Evolutionary conservation across 2,329 filamentous ascomycete species (phyloP).

Genomic region (Sporothrix globosa): DNA sequence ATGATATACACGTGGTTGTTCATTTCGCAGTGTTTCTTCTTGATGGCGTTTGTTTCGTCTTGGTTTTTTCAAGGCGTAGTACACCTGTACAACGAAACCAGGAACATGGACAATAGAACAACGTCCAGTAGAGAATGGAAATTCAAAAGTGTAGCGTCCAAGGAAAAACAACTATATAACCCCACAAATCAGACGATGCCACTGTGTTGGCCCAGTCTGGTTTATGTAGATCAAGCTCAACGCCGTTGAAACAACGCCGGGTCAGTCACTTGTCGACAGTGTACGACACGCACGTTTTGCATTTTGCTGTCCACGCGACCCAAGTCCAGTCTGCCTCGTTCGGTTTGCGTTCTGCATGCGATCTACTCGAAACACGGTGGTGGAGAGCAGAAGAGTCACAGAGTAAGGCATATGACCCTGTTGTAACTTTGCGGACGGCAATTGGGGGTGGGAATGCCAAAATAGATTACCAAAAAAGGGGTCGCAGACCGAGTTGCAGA

Average conservation of each 20-base stretch:
- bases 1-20: background rate
- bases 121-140: background rate
- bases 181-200: slow-evolving; percentile 23
- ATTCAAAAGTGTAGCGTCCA: background rate
- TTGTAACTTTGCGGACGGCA: slow-evolving; percentile 4
- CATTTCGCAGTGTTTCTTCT: background rate
- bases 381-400: background rate
- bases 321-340: background rate
- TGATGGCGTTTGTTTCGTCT: background rate
- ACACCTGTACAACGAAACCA: background rate
- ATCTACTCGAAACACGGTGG: slow-evolving; percentile 25
- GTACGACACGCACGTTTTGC: background rate
- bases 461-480: background rate
- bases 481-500: slow-evolving; percentile 24
- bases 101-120: background rate
- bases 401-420: background rate
- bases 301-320: slow-evolving; percentile 1
- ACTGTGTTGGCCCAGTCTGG: background rate
- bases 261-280: background rate
- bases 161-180: background rate
- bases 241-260: background rate
- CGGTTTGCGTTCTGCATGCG: background rate
- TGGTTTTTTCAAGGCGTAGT: too few relatives aligned
- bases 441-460: background rate
- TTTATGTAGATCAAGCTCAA: slow-evolving; percentile 14